phyloP scores from a whole-genome alignment of 352 stramenopile genomes.

The Phytophthora citrophthora region DNA sequence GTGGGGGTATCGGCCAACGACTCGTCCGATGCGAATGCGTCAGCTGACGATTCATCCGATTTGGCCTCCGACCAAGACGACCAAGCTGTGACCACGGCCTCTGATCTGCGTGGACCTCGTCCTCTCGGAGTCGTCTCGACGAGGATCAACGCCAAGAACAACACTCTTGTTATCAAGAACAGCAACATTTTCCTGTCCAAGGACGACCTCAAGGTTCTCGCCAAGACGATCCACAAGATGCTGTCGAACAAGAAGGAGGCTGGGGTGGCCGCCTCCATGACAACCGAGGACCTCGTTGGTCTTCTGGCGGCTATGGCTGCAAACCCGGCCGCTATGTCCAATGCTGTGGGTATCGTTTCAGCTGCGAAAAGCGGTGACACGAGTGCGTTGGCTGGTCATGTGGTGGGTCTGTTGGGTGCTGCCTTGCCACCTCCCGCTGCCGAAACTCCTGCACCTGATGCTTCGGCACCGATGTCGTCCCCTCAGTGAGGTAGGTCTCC shows the following conservation, averaged over 20 bases:
- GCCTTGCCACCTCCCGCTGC: background rate
- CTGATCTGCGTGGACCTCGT: background rate
- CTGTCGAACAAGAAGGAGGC: constrained; percentile 8
- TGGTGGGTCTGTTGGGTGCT: constrained; percentile 7
- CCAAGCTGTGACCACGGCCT: constrained; percentile 2
- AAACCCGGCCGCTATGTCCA: constrained; percentile 17
- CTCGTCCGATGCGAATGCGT: constrained; percentile 7
- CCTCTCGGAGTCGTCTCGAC: constrained; percentile 10
- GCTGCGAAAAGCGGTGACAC: constrained; percentile 6
- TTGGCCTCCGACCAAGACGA: constrained; percentile 1
- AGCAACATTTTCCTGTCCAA: constrained; percentile 11
- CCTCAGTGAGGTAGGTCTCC: background rate
- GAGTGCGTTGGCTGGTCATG: constrained; percentile 7
- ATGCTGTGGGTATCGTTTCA: constrained; percentile 7
- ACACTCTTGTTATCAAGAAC: constrained; percentile 16
- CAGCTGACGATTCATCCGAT: constrained; percentile 12
- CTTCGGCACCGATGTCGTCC: background rate
- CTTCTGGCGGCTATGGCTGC: background rate
- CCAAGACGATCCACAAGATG: constrained; percentile 14
- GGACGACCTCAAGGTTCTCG: constrained; percentile 16
- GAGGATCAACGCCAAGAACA: constrained; percentile 16
- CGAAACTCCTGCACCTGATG: background rate
- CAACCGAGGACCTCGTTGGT: constrained; percentile 5
- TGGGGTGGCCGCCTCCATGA: background rate
- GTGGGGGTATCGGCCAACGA: constrained; percentile 2